Percentiles rank a stretch among this genome's conserved stretches.
phyloP scores from a whole-genome alignment of 495 filamentous ascomycete species.

The Trichocladium uniseriatum region DNA sequence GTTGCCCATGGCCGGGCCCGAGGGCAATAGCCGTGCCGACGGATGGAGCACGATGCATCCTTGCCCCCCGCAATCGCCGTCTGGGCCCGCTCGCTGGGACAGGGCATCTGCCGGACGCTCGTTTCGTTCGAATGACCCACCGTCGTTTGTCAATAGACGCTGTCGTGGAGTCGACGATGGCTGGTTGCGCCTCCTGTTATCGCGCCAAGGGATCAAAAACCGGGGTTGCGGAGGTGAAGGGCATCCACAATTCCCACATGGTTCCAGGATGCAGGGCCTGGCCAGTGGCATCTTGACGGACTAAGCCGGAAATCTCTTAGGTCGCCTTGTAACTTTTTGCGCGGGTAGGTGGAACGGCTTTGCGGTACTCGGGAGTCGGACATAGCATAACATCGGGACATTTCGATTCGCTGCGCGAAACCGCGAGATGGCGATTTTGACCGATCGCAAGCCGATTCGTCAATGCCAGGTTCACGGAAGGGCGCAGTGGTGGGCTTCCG shows the following conservation, averaged over 20 bases:
- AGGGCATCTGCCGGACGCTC: background rate
- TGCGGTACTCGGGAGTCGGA: slow-evolving; percentile 6
- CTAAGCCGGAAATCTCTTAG: background rate
- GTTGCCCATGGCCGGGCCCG: slow-evolving; percentile 1
- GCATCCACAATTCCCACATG: background rate
- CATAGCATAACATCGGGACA: too few species aligned
- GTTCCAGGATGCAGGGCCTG: background rate
- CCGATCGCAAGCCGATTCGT: slow-evolving; percentile 13
- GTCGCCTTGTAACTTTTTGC: too few species aligned
- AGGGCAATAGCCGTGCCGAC: slow-evolving; percentile 13
- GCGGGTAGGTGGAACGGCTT: background rate
- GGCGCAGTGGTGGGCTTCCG: background rate
- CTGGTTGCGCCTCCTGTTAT: background rate
- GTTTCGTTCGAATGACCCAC: slow-evolving; percentile 4
- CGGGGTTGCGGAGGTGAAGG: background rate
- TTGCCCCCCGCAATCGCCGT: slow-evolving; percentile 11
- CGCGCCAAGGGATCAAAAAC: slow-evolving; percentile 2
- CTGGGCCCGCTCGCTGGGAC: slow-evolving; percentile 11
- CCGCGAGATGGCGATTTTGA: background rate
- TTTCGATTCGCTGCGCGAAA: slow-evolving; percentile 3
- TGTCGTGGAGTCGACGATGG: background rate
- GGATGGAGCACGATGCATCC: slow-evolving; percentile 5
- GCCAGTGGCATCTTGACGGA: background rate
- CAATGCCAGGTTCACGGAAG: slow-evolving; percentile 7
- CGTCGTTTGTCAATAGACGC: slow-evolving; percentile 4